Percentiles rank a stretch among this genome's conserved stretches.
phyloP scores from a whole-genome alignment of 202 grass and related monocot species.

The Thinopyrum obtusiflorum region DNA sequence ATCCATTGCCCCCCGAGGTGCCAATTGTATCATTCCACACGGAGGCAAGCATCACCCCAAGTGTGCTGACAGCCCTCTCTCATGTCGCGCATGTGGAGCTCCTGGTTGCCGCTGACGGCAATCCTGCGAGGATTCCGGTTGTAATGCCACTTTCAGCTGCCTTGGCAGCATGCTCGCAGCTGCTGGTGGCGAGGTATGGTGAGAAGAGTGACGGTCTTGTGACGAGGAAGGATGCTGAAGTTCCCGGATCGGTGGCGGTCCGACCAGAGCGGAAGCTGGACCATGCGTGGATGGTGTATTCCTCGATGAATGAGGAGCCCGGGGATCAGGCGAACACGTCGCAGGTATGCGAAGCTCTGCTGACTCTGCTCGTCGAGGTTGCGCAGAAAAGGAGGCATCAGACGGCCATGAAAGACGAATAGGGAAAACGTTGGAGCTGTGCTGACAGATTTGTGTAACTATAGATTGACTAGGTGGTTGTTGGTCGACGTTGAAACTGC shows the following conservation, averaged over 20 bases:
- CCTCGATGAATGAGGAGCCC: conserved; percentile 61
- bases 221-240: conserved; percentile 69
- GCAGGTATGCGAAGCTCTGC: conserved; percentile 79
- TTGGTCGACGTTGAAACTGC: conserved; percentile 5
- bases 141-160: conserved; percentile 83
- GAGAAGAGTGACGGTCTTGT: conserved; percentile 92
- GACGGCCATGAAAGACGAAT: conserved; percentile 77
- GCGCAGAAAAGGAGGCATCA: conserved; percentile 76
- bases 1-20: conserved; percentile 61
- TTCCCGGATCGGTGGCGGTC: conserved; percentile 69
- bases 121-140: conserved; percentile 64
- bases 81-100: conserved; percentile 88
- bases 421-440: conserved; percentile 13
- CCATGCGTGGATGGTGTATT: conserved; percentile 96
- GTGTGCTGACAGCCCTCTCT: conserved; percentile 69
- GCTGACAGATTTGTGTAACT: not conserved
- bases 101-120: conserved; percentile 50
- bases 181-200: conserved; percentile 69
- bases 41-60: conserved; percentile 71
- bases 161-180: conserved; percentile 81
- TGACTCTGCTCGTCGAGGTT: conserved; percentile 76
- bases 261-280: conserved; percentile 71
- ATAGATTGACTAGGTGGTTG: not conserved
- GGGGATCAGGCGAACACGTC: conserved; percentile 65
- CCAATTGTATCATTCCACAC: conserved; percentile 90